A percentile compares a stretch with the other conserved stretches of the same genome.
These are phyloP conservation scores for Synchytrium microbalum DNA, from an alignment of 371 early-diverging fungal species.

Conservation along the genomic window DNA sequence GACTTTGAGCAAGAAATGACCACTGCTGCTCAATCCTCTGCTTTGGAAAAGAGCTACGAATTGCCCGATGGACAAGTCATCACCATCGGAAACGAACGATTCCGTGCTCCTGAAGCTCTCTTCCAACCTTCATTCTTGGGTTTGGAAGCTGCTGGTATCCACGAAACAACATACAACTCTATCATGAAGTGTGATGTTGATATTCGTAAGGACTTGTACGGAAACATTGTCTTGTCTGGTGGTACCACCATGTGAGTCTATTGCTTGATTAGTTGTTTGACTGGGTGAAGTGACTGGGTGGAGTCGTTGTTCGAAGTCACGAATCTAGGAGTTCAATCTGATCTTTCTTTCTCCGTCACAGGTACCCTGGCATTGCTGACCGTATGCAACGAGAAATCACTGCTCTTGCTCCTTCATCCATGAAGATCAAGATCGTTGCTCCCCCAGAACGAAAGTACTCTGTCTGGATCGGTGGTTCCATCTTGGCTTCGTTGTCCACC, in stretches of 20 bases:
- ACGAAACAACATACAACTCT: constrained; percentile 43
- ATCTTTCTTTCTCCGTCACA: background rate
- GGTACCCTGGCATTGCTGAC: constrained; percentile 95
- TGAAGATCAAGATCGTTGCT: constrained; percentile 99
- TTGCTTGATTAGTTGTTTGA: constrained; percentile 64
- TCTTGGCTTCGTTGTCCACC: constrained; percentile 97
- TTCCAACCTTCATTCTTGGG: constrained; percentile 88
- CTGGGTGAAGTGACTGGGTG: constrained; percentile 41
- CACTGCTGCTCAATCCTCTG: constrained; percentile 86
- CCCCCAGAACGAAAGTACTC: constrained; percentile 99
- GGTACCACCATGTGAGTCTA: constrained; percentile 55
- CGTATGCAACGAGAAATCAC: constrained; percentile 98
- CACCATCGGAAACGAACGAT: constrained; percentile 97
- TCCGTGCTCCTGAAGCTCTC: constrained; percentile 98
- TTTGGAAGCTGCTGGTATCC: constrained; percentile 47
- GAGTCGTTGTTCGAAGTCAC: no score
- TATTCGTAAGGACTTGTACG: constrained; percentile 46
- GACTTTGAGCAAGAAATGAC: constrained; percentile 98
- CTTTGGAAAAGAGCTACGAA: constrained; percentile 96
- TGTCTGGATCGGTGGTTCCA: constrained; percentile 99
- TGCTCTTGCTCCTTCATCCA: constrained; percentile 93
- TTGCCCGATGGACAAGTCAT: constrained; percentile 99
- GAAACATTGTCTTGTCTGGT: constrained; percentile 47
- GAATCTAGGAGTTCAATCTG: no score
- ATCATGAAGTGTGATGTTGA: constrained; percentile 52